phyloP scores from a whole-genome alignment of 768 basidiomycete species.

The Tricholoma saponaceum region DNA sequence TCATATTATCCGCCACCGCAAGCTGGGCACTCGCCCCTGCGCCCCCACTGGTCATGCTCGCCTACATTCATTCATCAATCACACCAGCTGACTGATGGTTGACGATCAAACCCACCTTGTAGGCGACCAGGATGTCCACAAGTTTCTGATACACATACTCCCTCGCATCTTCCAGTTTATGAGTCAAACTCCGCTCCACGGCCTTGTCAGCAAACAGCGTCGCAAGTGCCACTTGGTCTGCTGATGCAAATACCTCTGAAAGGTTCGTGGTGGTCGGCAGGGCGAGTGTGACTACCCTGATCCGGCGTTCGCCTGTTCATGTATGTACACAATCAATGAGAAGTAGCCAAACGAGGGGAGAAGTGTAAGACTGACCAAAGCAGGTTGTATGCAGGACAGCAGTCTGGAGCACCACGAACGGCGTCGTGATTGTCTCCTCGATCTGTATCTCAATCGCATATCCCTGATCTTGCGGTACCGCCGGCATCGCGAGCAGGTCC shows the following conservation, averaged over 20 bases:
- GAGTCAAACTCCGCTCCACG: conserved; percentile 80
- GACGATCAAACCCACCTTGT: conserved; percentile 46
- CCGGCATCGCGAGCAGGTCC: conserved; percentile 92
- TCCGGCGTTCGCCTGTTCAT: conserved; percentile 68
- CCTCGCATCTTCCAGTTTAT: conserved; percentile 86
- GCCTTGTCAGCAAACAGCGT: conserved; percentile 90
- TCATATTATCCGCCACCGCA: conserved; percentile 89
- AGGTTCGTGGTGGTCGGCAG: conserved; percentile 85
- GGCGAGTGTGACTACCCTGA: conserved; percentile 86
- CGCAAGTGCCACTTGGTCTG: conserved; percentile 82
- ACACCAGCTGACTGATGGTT: not conserved
- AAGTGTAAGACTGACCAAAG: conserved; percentile 51
- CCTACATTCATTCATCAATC: conserved; percentile 16
- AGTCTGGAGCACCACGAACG: conserved; percentile 92
- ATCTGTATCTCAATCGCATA: conserved; percentile 96
- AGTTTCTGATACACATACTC: conserved; percentile 82
- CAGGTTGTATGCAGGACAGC: conserved; percentile 94
- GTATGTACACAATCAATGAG: not conserved
- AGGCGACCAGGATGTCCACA: conserved; percentile 79
- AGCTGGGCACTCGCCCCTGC: conserved; percentile 93
- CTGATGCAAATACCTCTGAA: conserved; percentile 86
- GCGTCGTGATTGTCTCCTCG: conserved; percentile 87
- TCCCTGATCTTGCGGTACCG: conserved; percentile 94
- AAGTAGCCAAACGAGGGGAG: not conserved
- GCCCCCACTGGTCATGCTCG: conserved; percentile 92